Evolutionary conservation across 225 moss, liverwort and hornwort species (phyloP).

Genomic region (Sphagnum tenellum): DNA sequence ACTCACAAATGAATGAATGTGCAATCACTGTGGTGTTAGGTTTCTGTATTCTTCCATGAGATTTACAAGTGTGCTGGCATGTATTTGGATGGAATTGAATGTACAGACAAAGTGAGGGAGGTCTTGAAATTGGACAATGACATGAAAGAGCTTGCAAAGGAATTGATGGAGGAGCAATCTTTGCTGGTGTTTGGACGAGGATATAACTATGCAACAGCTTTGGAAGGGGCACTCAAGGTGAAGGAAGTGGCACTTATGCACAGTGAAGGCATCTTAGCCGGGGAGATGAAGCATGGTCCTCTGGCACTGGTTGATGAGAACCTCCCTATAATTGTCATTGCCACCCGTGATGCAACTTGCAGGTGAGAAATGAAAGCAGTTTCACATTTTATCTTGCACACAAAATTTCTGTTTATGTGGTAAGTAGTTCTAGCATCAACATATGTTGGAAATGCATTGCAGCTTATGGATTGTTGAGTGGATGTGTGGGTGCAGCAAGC

Average conservation of each 20-base stretch:
- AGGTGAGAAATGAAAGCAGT: constrained; percentile 30
- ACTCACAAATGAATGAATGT: no score
- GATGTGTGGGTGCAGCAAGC: constrained; percentile 57
- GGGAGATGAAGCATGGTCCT: constrained; percentile 99
- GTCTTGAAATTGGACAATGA: constrained; percentile 68
- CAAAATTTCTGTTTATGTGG: no score
- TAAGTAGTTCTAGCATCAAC: no score
- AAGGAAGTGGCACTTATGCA: constrained; percentile 99
- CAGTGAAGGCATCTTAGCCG: constrained; percentile 96
- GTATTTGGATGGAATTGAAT: no score
- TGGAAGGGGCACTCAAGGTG: constrained; percentile 96
- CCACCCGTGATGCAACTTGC: constrained; percentile 95
- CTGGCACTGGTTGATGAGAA: constrained; percentile 95
- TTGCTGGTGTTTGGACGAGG: constrained; percentile 92
- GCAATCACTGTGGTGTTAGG: no score
- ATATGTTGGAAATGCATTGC: no score
- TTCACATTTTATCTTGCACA: no score
- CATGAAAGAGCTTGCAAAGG: constrained; percentile 77
- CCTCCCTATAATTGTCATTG: constrained; percentile 91
- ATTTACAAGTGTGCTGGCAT: no score
- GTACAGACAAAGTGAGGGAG: constrained; percentile 71
- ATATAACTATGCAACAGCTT: constrained; percentile 93
- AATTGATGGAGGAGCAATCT: constrained; percentile 90
- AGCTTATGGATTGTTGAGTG: no score
- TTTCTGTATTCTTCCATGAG: no score